Percentiles rank a stretch among this genome's conserved stretches.
Conservation (phyloP, 1,139 yeast species). For the Yamadazyma jaroonii region DNA sequence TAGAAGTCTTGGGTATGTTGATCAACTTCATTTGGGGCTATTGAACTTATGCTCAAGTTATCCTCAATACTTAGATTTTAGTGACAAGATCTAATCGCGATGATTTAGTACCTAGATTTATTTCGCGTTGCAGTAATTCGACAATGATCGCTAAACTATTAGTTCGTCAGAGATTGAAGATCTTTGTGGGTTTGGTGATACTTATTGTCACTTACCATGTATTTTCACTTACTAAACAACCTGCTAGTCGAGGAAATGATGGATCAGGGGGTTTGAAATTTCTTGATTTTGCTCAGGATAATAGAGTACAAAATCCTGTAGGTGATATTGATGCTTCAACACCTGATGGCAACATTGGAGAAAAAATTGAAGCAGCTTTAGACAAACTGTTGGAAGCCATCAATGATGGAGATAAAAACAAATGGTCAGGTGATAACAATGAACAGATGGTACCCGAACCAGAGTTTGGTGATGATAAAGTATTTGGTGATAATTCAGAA, state of each 20-base stretch:
- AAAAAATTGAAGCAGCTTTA: not conserved
- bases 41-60: too few relatives aligned
- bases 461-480: not conserved
- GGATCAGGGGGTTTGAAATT: not conserved
- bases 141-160: conserved; percentile 5
- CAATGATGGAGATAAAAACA: not conserved
- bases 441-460: too few relatives aligned
- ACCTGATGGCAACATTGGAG: conserved; percentile 3
- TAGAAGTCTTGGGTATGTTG: conserved; percentile 39
- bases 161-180: conserved; percentile 7
- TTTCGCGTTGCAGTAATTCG: conserved; percentile 1
- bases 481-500: too few relatives aligned
- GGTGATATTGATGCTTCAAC: conserved; percentile 6
- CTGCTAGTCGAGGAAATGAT: too few relatives aligned
- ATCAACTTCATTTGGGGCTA: conserved; percentile 12
- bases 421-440: too few relatives aligned
- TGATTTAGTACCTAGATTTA: not conserved
- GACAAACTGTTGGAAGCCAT: not conserved
- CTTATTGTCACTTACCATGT: conserved; percentile 4
- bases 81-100: not conserved
- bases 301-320: conserved; percentile 6
- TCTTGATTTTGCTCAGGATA: not conserved
- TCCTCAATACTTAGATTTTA: too few relatives aligned
- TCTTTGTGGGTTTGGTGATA: conserved; percentile 7
- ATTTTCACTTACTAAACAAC: not conserved